A percentile compares a stretch with the other conserved stretches of the same genome.
Conservation (phyloP, 2,329 filamentous ascomycete species). For the Fusarium clavum region DNA sequence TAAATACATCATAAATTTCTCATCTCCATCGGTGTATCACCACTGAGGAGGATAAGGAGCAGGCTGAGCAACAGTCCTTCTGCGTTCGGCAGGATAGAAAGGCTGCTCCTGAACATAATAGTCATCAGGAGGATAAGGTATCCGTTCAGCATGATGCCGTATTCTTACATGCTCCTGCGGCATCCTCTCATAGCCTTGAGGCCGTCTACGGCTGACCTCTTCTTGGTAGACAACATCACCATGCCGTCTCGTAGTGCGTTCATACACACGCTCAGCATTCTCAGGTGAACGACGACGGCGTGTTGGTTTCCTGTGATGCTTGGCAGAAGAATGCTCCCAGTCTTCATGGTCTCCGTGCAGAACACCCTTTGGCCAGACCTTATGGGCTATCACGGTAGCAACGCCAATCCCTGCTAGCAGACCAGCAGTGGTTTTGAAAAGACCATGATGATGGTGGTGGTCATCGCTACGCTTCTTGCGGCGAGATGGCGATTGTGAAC, state of each 20-base stretch:
- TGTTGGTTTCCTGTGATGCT: conserved; percentile 29
- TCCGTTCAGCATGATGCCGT: conserved; percentile 10
- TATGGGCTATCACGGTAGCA: conserved; percentile 51
- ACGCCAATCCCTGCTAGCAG: conserved; percentile 52
- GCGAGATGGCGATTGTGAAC: conserved; percentile 40
- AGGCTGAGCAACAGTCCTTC: conserved; percentile 29
- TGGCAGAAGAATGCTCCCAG: conserved; percentile 43
- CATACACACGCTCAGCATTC: conserved; percentile 21
- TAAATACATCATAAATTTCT: neutral
- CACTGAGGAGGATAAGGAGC: conserved; percentile 27
- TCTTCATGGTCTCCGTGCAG: conserved; percentile 47
- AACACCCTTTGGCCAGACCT: conserved; percentile 51
- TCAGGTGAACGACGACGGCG: conserved; percentile 28
- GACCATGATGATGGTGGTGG: conserved; percentile 38
- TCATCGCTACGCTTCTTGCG: conserved; percentile 21
- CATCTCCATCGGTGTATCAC: neutral
- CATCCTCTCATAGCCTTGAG: conserved; percentile 36
- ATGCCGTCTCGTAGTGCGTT: conserved; percentile 27
- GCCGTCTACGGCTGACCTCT: conserved; percentile 30
- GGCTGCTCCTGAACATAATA: conserved; percentile 31
- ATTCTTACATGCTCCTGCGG: conserved; percentile 29
- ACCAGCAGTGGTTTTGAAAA: conserved; percentile 50
- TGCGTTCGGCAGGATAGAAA: conserved; percentile 36
- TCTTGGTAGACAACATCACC: conserved; percentile 39
- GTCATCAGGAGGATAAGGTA: conserved; percentile 37